A percentile compares a stretch with the other conserved stretches of the same genome.
Conservation (phyloP, 1,139 yeast genomes). For the Protomyces arabidopsidicola region DNA sequence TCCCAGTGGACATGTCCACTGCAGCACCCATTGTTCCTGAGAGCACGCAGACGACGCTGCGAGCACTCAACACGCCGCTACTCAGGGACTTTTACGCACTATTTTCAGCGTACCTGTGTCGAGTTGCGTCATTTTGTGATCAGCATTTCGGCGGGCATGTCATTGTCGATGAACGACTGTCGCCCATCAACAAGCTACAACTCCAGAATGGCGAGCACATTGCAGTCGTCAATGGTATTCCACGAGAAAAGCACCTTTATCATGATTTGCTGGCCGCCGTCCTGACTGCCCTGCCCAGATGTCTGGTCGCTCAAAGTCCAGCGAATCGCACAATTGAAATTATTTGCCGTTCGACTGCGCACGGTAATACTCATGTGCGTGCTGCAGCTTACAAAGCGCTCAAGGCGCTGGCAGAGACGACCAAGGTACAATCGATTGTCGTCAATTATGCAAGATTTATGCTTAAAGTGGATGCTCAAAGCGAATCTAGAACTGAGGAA, state of each 20-base stretch:
- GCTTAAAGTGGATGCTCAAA: constrained; percentile 61
- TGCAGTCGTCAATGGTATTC: constrained; percentile 1
- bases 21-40: background rate
- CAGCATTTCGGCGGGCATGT: constrained; percentile 15
- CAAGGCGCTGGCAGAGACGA: constrained; percentile 59
- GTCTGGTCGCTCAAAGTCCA: constrained; percentile 41
- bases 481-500: constrained; percentile 45
- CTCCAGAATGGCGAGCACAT: background rate
- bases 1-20: constrained; percentile 51
- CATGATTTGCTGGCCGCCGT: constrained; percentile 65
- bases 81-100: constrained; percentile 9
- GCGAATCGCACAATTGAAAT: constrained; percentile 62
- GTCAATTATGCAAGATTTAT: constrained; percentile 75
- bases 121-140: constrained; percentile 30
- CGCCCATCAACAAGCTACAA: constrained; percentile 1
- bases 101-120: constrained; percentile 5
- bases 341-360: constrained; percentile 69
- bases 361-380: constrained; percentile 58
- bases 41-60: background rate
- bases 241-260: constrained; percentile 39
- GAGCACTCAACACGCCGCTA: background rate
- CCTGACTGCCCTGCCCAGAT: constrained; percentile 66
- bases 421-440: constrained; percentile 66
- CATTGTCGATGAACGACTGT: constrained; percentile 1
- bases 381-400: constrained; percentile 60